Evolutionary conservation across 2,329 filamentous ascomycete genomes (phyloP), one percentile per base, ranked within the genome.

Genomic region (Tetracladium maxilliforme): DNA sequence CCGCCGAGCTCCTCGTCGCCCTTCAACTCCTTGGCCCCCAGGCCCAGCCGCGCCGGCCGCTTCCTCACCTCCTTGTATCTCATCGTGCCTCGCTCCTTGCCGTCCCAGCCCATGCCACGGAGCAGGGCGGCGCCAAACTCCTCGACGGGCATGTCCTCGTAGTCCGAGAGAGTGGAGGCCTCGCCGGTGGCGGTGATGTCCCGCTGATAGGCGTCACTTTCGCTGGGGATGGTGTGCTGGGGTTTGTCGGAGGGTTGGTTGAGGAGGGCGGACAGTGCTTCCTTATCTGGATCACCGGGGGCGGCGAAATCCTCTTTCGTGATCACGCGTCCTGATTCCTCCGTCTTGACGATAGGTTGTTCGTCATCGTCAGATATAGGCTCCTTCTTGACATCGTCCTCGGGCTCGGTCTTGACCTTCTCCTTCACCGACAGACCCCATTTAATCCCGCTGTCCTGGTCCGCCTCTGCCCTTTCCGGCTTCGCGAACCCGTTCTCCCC

Each of bases 61-160:
- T 73, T 64, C 43, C 78, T 75, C 10, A 73, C 60, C 11, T 72
- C 56, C 33, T 70, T 74, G 18, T 72, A 60, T 36, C 78, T 78
- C 6, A n/a, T 54, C 47, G 22, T 51, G 60, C 60, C 63, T 23
- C 58, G 52, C 32, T 62, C 56, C 27, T 71, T 66, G 33, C 42
- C 76, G 58, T 94, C 84, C 86, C 87, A 94, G 7, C 90, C 90
- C 80, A 95, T 94, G 7, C 86, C 84, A 16, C 86, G 72, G 18
- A 98, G 62, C 34, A 95, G 61, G 1, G 86, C 84, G 11, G 84
- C 79, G 6, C 90, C 90, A 36, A 95, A 98, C 39, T 94, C 84
- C 38, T 94, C 87, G 10, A 95, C 83, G 0, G 90, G 87, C 33
- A 93, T 77, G 9, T 77, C 73, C 30, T 79, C 76, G 52, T 95